phyloP scores from a whole-genome alignment of 192 early-diverging fungal species.

The Irineochytrium annulatum region DNA sequence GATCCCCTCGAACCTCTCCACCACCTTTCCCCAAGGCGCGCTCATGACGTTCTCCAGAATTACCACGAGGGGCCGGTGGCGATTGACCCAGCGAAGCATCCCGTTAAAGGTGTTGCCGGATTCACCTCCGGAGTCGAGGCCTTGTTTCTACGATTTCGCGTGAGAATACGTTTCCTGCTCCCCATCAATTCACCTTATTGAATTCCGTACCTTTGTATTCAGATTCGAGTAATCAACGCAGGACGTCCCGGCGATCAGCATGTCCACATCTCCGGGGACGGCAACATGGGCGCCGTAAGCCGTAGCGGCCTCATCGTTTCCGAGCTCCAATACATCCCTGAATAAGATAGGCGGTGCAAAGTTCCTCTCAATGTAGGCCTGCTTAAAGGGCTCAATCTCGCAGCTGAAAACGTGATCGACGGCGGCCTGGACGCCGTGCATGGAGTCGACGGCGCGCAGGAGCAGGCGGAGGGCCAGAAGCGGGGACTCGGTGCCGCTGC shows the following conservation, averaged over 20 bases:
- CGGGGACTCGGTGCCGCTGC: constrained; percentile 46
- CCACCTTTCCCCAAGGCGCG: constrained; percentile 36
- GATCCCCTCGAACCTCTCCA: constrained; percentile 20
- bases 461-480: constrained; percentile 37
- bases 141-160: constrained; percentile 36
- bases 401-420: constrained; percentile 46
- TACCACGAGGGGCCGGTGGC: constrained; percentile 35
- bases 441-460: constrained; percentile 17
- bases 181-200: not conserved
- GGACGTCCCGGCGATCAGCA: constrained; percentile 45
- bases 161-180: too few species aligned
- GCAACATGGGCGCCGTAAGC: constrained; percentile 35
- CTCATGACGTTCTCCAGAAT: constrained; percentile 42
- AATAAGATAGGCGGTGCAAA: constrained; percentile 45
- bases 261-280: constrained; percentile 39
- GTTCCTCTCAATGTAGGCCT: constrained; percentile 50
- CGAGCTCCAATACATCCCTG: constrained; percentile 41
- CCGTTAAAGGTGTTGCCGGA: constrained; percentile 45
- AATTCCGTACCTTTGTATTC: constrained; percentile 29
- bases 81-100: constrained; percentile 39
- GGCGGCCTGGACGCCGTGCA: constrained; percentile 18
- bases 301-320: constrained; percentile 29
- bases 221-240: constrained; percentile 47
- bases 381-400: constrained; percentile 51
- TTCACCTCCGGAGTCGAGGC: constrained; percentile 30